These are phyloP conservation scores for Aegilops umbellulata DNA, from an alignment of 176 grass and related monocot species.

Conservation along the genomic window DNA sequence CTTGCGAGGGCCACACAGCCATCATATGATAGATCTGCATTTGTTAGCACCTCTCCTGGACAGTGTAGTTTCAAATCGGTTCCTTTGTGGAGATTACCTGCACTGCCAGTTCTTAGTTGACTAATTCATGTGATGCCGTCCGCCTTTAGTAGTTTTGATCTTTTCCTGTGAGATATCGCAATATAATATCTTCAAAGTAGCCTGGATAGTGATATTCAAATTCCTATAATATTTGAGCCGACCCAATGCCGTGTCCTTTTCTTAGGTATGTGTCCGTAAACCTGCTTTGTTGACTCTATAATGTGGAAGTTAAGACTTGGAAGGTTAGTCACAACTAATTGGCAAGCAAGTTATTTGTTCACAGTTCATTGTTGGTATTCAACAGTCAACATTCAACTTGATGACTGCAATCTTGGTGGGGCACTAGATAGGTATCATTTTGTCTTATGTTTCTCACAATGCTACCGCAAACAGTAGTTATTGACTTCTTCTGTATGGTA, in stretches of 20 bases:
- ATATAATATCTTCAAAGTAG: not conserved
- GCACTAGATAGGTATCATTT: not conserved
- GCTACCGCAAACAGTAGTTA: not conserved
- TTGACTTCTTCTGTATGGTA: constrained; percentile 16
- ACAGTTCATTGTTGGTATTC: constrained; percentile 2
- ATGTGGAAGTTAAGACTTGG: not conserved
- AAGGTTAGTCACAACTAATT: constrained; percentile 15
- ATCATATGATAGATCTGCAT: not conserved
- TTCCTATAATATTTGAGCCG: not conserved
- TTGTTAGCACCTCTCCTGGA: not conserved
- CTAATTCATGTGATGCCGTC: not conserved
- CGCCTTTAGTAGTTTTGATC: not conserved
- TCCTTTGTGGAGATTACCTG: not conserved
- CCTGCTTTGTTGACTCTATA: constrained; percentile 22
- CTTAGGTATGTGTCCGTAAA: not conserved
- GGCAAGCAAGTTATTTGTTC: constrained; percentile 16
- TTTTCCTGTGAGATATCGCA: not conserved
- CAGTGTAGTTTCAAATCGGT: not conserved
- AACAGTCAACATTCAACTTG: constrained; percentile 15
- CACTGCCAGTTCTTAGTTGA: not conserved
- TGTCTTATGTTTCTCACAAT: constrained; percentile 26
- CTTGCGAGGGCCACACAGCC: not conserved
- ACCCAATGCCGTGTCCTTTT: not conserved
- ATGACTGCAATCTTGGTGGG: not conserved
- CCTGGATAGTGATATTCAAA: not conserved